A percentile compares a stretch with the other conserved stretches of the same genome.
Evolutionary conservation across 2,329 filamentous ascomycete genomes (phyloP).

Genomic region (Colletotrichum abscissum): DNA sequence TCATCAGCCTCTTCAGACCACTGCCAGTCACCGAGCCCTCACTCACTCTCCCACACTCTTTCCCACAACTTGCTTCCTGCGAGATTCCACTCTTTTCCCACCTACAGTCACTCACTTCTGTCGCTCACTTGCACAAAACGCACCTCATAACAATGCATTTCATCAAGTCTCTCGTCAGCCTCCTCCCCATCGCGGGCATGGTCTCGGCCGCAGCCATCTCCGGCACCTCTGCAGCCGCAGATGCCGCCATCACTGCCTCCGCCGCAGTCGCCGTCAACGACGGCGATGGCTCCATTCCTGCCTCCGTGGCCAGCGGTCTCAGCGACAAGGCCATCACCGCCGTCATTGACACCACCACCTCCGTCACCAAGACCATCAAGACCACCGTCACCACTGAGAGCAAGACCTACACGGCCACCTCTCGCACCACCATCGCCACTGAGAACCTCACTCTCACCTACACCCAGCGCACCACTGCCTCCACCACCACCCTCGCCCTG

Average conservation of each 20-base stretch:
- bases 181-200: background rate
- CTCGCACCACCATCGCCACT: constrained; percentile 9
- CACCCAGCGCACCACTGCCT: constrained; percentile 4
- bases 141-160: background rate
- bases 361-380: constrained; percentile 1
- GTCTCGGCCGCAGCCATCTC: background rate
- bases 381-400: constrained; percentile 11
- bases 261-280: background rate
- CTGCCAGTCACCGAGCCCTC: background rate
- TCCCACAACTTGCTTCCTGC: background rate
- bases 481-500: constrained; percentile 1
- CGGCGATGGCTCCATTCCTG: background rate
- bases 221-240: background rate
- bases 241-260: background rate
- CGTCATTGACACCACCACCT: constrained; percentile 39
- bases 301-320: background rate
- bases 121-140: background rate
- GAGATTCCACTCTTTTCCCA: background rate
- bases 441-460: constrained; percentile 13
- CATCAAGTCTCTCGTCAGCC: constrained; percentile 2
- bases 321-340: background rate
- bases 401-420: constrained; percentile 1
- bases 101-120: background rate
- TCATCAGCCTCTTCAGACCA: constrained; percentile 6
- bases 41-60: background rate